Conservation (phyloP, 495 filamentous ascomycete genomes). For the Tetracladium marchalianum region DNA sequence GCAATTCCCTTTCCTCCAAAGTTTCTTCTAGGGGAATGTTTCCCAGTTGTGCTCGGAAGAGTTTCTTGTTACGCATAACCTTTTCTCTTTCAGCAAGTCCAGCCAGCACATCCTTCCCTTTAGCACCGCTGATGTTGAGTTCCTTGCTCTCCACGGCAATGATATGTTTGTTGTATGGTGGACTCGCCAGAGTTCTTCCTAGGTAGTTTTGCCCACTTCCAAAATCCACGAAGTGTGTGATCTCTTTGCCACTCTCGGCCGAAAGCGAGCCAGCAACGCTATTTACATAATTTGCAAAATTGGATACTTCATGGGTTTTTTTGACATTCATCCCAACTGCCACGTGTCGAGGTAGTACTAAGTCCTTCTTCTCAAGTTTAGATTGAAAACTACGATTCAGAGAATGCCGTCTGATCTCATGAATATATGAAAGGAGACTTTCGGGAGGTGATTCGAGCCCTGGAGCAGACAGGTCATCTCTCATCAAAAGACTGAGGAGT, state of each 20-base stretch:
- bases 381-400: slow-evolving; percentile 50
- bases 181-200: slow-evolving; percentile 72
- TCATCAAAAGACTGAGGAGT: slow-evolving; percentile 68
- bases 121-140: slow-evolving; percentile 76
- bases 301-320: slow-evolving; percentile 83
- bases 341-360: slow-evolving; percentile 53
- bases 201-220: slow-evolving; percentile 95
- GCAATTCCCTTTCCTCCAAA: slow-evolving; percentile 28
- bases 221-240: slow-evolving; percentile 90
- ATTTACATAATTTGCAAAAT: slow-evolving; percentile 47
- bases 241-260: slow-evolving; percentile 27
- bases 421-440: slow-evolving; percentile 63
- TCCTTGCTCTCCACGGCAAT: slow-evolving; percentile 84
- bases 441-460: slow-evolving; percentile 45
- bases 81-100: slow-evolving; percentile 57
- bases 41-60: slow-evolving; percentile 42
- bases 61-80: slow-evolving; percentile 66
- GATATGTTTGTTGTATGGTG: slow-evolving; percentile 77
- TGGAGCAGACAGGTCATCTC: slow-evolving; percentile 47
- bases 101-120: slow-evolving; percentile 68
- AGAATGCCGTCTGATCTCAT: slow-evolving; percentile 58
- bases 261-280: slow-evolving; percentile 42
- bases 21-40: slow-evolving; percentile 25
- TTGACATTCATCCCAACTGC: slow-evolving; percentile 91
- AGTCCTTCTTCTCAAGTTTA: slow-evolving; percentile 25